Evolutionary conservation across 371 early-diverging fungal genomes (phyloP).

Genomic region (Funneliformis caledonium): DNA sequence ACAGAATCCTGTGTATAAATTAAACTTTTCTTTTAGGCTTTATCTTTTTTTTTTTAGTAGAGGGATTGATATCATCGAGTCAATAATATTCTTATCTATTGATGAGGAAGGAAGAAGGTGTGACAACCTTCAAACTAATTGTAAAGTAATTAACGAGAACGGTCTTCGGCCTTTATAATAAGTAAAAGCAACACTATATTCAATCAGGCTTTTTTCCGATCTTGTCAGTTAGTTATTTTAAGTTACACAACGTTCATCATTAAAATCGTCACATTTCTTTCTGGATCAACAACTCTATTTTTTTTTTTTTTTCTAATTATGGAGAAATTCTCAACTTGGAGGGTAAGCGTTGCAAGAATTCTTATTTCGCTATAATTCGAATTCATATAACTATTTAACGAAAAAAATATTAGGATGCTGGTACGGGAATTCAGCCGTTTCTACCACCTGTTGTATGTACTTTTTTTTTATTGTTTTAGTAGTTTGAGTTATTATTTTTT

Average conservation of each 20-base stretch:
- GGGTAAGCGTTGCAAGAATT: slow-evolving; percentile 51
- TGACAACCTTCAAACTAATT: too few relatives aligned
- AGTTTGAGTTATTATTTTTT: neutral
- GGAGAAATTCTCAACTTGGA: slow-evolving; percentile 75
- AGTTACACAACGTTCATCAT: neutral
- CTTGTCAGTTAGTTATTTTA: neutral
- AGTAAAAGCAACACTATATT: neutral
- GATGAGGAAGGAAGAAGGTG: too few relatives aligned
- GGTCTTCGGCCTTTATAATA: too few relatives aligned
- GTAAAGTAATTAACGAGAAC: too few relatives aligned
- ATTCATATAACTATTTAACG: neutral
- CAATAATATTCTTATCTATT: too few relatives aligned
- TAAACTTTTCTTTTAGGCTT: too few relatives aligned
- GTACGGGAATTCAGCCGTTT: slow-evolving; percentile 91
- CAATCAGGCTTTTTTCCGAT: neutral
- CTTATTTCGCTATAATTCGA: neutral
- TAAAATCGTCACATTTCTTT: neutral
- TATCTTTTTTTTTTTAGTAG: too few relatives aligned
- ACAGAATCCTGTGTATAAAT: too few relatives aligned
- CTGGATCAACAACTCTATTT: neutral
- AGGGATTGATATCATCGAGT: too few relatives aligned
- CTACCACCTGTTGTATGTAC: slow-evolving; percentile 73
- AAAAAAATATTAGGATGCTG: slow-evolving; percentile 61
- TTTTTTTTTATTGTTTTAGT: neutral
- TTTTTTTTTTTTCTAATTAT: slow-evolving; percentile 42